Percentiles rank a stretch among this genome's conserved stretches.
phyloP scores from a whole-genome alignment of 192 early-diverging fungal genomes.

The Spizellomyces sp. region DNA sequence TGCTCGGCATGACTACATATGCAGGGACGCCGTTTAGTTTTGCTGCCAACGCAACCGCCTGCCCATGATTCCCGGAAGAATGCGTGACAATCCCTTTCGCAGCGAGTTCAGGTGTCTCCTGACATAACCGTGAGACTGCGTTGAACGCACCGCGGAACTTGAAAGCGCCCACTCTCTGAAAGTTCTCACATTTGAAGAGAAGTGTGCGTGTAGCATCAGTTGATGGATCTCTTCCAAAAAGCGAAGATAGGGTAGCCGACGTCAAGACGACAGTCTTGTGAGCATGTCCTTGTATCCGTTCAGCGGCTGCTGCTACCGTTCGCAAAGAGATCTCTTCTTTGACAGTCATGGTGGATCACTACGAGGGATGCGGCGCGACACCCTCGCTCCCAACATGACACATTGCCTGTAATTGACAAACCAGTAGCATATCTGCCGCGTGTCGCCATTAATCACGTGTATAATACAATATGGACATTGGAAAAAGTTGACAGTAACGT shows the following conservation, averaged over 20 bases:
- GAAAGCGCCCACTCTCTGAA: slow-evolving; percentile 55
- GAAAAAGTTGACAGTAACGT: no score
- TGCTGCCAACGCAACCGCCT: slow-evolving; percentile 61
- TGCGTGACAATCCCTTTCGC: slow-evolving; percentile 50
- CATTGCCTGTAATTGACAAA: no score
- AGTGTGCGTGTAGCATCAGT: slow-evolving; percentile 20
- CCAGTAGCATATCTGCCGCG: no score
- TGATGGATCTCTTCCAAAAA: slow-evolving; percentile 7
- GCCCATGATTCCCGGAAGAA: slow-evolving; percentile 55
- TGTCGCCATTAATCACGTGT: no score
- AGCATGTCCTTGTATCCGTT: slow-evolving; percentile 36
- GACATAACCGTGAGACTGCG: slow-evolving; percentile 38
- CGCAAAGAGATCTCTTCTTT: neutral
- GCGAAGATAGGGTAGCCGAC: slow-evolving; percentile 32
- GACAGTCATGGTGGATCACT: neutral
- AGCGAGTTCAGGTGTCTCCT: neutral
- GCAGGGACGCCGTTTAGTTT: slow-evolving; percentile 39
- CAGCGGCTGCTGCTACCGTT: slow-evolving; percentile 33
- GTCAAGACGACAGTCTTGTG: slow-evolving; percentile 53
- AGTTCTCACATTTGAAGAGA: slow-evolving; percentile 59
- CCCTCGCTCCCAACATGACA: no score
- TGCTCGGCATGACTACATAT: slow-evolving; percentile 54
- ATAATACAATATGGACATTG: no score
- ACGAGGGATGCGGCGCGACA: no score
- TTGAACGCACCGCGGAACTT: slow-evolving; percentile 61